These are phyloP conservation scores for Sugiyamaella smithiae DNA, from an alignment of 805 yeast genomes.

Conservation along the genomic window DNA sequence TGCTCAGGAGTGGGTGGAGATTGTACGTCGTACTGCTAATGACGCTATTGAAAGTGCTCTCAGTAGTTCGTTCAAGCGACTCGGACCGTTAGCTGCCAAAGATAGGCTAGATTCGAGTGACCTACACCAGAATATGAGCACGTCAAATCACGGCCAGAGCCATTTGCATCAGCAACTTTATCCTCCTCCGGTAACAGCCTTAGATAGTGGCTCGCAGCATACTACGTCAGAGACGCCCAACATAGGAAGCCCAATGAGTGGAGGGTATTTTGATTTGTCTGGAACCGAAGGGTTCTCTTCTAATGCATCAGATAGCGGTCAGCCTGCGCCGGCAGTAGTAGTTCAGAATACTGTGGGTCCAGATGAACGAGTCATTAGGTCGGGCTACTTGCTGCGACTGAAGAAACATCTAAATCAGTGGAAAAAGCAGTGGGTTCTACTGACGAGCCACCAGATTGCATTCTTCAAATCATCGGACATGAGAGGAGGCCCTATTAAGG, in stretches of 20 bases:
- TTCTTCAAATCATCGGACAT: conserved; percentile 39
- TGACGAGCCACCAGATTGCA: conserved; percentile 42
- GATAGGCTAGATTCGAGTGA: background rate
- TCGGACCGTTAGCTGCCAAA: conserved; percentile 7
- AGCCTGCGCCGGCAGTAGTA: conserved; percentile 13
- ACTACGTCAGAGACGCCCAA: background rate
- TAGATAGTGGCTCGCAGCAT: background rate
- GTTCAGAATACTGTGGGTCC: conserved; percentile 4
- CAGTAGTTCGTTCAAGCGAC: conserved; percentile 17
- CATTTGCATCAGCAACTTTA: background rate
- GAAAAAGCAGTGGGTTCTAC: conserved; percentile 43
- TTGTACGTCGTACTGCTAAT: conserved; percentile 26
- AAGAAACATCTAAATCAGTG: conserved; percentile 48
- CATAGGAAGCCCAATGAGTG: background rate
- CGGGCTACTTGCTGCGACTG: conserved; percentile 43
- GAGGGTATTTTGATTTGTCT: conserved; percentile 16
- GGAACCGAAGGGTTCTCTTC: conserved; percentile 21
- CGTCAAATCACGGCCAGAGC: background rate
- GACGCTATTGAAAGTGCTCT: conserved; percentile 21
- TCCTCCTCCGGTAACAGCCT: background rate
- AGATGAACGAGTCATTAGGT: conserved; percentile 40
- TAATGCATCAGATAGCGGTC: conserved; percentile 10
- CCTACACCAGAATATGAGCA: background rate
- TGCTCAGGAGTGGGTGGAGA: conserved; percentile 33
- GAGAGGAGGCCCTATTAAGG: conserved; percentile 32